Evolutionary conservation across 225 moss, liverwort and hornwort species (phyloP).

Genomic region (Physcomitrium patens): DNA sequence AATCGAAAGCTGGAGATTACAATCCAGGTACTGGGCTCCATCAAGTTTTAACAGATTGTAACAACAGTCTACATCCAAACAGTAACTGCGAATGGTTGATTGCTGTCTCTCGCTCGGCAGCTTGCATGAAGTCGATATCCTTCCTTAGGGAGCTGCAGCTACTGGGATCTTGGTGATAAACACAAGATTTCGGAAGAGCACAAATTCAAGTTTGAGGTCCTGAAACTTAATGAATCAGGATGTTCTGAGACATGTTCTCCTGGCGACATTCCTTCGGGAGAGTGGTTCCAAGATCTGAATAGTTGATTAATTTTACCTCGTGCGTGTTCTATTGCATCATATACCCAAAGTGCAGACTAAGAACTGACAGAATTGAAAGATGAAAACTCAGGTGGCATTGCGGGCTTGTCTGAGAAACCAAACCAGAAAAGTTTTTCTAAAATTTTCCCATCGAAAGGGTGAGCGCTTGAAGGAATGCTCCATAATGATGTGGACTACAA

Average conservation of each 20-base stretch:
- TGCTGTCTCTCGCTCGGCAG: neutral
- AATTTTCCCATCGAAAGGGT: conserved; percentile 16
- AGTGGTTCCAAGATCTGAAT: neutral
- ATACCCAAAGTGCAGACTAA: conserved; percentile 6
- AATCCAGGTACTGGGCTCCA: too few relatives aligned
- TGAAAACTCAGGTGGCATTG: conserved; percentile 12
- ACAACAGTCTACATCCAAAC: neutral
- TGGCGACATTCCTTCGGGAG: neutral
- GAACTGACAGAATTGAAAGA: conserved; percentile 10
- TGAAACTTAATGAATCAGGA: neutral
- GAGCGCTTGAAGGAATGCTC: conserved; percentile 18
- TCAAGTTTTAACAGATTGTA: neutral
- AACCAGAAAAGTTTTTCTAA: neutral
- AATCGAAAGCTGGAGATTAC: neutral
- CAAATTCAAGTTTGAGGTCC: conserved; percentile 9
- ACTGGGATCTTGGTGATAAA: conserved; percentile 15
- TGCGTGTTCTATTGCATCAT: neutral
- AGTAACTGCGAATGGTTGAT: conserved; percentile 5
- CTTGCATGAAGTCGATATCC: conserved; percentile 18
- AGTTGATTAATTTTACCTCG: conserved; percentile 1
- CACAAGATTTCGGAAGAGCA: conserved; percentile 20
- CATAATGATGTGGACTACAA: conserved; percentile 23
- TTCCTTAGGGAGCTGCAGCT: conserved; percentile 7
- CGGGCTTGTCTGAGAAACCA: conserved; percentile 7
- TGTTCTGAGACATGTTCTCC: too few relatives aligned